Evolutionary conservation across 1,284 basidiomycete genomes (phyloP).

Genomic region (Gymnopus androsaceus): DNA sequence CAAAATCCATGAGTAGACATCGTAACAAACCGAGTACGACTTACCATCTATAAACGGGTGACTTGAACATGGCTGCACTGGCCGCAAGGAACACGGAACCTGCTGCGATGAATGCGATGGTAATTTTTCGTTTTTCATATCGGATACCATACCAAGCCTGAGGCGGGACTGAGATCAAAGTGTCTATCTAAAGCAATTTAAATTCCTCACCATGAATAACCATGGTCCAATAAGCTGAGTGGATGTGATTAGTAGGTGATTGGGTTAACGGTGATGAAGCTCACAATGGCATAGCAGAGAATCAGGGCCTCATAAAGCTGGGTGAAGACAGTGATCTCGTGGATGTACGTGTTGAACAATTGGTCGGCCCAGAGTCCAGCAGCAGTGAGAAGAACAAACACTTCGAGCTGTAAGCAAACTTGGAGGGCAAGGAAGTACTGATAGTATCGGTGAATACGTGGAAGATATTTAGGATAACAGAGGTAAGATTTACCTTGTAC

Average conservation of each 20-base stretch:
- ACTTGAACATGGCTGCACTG: conserved; percentile 57
- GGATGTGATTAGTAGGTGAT: neutral
- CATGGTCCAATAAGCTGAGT: conserved; percentile 51
- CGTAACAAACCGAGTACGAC: conserved; percentile 9
- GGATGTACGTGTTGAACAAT: conserved; percentile 47
- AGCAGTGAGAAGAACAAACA: conserved; percentile 52
- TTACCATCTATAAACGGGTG: conserved; percentile 52
- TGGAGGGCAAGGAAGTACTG: conserved; percentile 57
- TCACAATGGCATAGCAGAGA: conserved; percentile 46
- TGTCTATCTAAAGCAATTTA: neutral
- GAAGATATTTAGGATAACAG: neutral
- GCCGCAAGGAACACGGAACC: conserved; percentile 39
- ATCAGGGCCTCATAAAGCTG: conserved; percentile 46
- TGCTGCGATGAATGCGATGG: conserved; percentile 45
- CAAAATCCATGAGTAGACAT: neutral
- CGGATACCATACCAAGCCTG: conserved; percentile 59
- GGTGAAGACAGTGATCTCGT: conserved; percentile 43
- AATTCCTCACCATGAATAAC: conserved; percentile 41
- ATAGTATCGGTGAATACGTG: neutral
- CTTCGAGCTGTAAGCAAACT: conserved; percentile 58
- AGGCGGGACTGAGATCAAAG: neutral
- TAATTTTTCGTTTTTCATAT: conserved; percentile 43
- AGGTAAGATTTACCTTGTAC: conserved; percentile 41
- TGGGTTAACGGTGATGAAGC: conserved; percentile 19
- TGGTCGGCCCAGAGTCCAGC: conserved; percentile 60